phyloP scores from a whole-genome alignment of 345 rosid species.

The Corchorus olitorius region DNA sequence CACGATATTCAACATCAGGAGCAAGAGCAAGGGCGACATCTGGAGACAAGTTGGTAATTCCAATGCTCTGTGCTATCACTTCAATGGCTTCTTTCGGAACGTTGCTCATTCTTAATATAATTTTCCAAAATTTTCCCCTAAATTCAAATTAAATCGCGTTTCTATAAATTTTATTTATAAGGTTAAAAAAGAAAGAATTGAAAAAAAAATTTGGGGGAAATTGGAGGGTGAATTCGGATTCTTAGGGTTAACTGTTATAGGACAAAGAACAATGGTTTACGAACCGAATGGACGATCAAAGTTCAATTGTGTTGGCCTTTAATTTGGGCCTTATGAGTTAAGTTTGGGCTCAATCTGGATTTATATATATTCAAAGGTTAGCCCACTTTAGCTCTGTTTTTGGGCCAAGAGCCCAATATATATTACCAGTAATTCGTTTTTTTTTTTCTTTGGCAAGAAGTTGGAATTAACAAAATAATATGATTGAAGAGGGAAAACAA shows the following conservation, averaged over 20 bases:
- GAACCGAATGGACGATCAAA: neutral
- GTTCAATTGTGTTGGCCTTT: neutral
- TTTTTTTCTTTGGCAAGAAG: too few species aligned
- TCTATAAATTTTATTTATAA: neutral
- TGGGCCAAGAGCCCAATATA: neutral
- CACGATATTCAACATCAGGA: slow-evolving; percentile 87
- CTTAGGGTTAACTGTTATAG: slow-evolving; percentile 3
- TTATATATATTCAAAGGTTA: too few species aligned
- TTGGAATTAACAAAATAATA: too few species aligned
- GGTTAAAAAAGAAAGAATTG: neutral
- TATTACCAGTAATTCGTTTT: too few species aligned
- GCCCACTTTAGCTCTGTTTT: too few species aligned
- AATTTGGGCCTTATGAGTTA: neutral
- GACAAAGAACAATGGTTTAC: neutral
- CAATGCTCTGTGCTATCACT: slow-evolving; percentile 85
- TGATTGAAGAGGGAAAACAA: too few species aligned
- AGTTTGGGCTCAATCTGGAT: neutral
- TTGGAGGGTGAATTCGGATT: neutral
- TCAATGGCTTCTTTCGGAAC: slow-evolving; percentile 82
- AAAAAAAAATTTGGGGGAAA: neutral
- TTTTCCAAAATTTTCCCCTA: neutral
- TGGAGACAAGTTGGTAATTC: slow-evolving; percentile 65
- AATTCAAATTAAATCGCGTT: slow-evolving; percentile 8
- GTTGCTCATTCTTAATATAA: slow-evolving; percentile 36
- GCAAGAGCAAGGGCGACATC: slow-evolving; percentile 68